Conservation (phyloP, 2,329 filamentous ascomycete species). For the Diaporthe sp. region DNA sequence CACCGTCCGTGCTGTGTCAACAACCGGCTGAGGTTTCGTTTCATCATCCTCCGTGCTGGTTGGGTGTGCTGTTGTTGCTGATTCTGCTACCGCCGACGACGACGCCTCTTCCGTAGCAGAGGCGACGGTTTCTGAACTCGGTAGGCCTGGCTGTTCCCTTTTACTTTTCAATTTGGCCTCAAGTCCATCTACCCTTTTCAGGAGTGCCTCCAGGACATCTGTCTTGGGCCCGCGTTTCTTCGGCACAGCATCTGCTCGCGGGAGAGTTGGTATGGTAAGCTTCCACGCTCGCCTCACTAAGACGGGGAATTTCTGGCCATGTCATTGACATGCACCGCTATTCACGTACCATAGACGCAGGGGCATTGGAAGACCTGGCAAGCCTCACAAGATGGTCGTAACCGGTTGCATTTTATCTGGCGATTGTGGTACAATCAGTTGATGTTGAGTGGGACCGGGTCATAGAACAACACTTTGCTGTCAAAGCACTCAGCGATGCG, state of each 20-base stretch:
- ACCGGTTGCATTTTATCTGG: constrained; percentile 92
- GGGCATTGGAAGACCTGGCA: constrained; percentile 91
- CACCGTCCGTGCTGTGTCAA: constrained; percentile 53
- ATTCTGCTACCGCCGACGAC: constrained; percentile 37
- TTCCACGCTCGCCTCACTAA: background rate
- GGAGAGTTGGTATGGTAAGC: constrained; percentile 27
- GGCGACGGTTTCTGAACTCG: constrained; percentile 47
- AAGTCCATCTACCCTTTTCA: constrained; percentile 88
- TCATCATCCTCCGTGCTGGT: constrained; percentile 51
- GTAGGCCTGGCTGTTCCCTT: constrained; percentile 50
- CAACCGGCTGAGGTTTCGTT: constrained; percentile 55
- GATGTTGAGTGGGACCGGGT: background rate
- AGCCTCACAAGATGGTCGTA: constrained; percentile 87
- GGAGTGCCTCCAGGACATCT: constrained; percentile 85
- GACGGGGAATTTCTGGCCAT: background rate
- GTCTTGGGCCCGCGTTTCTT: constrained; percentile 94
- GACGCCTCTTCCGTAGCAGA: constrained; percentile 45
- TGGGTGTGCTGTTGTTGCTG: constrained; percentile 46
- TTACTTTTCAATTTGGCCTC: constrained; percentile 84
- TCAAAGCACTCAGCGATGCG: background rate
- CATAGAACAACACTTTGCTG: background rate
- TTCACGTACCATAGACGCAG: constrained; percentile 83
- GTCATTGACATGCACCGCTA: background rate
- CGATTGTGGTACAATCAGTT: constrained; percentile 38
- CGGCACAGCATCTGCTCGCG: constrained; percentile 79